phyloP scores from a whole-genome alignment of 2,329 filamentous ascomycete species.

The Pseudohalonectria lignicola region DNA sequence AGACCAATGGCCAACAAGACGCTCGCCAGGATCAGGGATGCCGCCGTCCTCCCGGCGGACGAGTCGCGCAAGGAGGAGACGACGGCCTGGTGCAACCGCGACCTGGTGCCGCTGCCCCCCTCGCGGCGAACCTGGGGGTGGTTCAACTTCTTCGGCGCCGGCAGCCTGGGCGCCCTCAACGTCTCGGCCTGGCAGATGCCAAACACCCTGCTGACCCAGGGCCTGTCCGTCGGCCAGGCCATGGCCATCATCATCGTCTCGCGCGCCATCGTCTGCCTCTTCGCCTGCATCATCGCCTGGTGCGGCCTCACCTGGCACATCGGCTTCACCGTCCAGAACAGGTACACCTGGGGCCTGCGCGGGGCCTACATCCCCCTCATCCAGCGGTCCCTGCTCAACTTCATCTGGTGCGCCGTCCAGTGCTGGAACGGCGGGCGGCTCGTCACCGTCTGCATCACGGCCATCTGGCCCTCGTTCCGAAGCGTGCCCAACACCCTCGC shows the following conservation, averaged over 20 bases:
- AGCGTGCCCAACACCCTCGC: conserved; percentile 33
- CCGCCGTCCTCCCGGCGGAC: neutral
- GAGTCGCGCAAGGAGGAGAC: conserved; percentile 21
- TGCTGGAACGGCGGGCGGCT: conserved; percentile 26
- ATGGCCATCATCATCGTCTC: conserved; percentile 31
- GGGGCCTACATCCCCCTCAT: conserved; percentile 35
- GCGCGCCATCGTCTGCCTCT: conserved; percentile 24
- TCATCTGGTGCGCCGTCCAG: conserved; percentile 37
- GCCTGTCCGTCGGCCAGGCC: conserved; percentile 29
- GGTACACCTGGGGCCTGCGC: conserved; percentile 36
- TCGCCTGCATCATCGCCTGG: conserved; percentile 32
- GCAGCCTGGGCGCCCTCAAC: neutral
- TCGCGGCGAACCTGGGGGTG: conserved; percentile 25
- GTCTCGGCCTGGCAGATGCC: conserved; percentile 1
- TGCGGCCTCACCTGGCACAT: conserved; percentile 37
- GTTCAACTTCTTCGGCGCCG: neutral
- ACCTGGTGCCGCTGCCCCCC: conserved; percentile 26
- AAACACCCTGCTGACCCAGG: conserved; percentile 6
- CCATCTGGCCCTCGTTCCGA: conserved; percentile 31
- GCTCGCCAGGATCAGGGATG: neutral
- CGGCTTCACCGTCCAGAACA: conserved; percentile 36
- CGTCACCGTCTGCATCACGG: conserved; percentile 25
- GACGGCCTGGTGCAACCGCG: conserved; percentile 36
- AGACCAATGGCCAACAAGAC: neutral
- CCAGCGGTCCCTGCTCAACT: conserved; percentile 35